phyloP scores from a whole-genome alignment of 768 basidiomycete species.

The Russula griseocarnosa region DNA sequence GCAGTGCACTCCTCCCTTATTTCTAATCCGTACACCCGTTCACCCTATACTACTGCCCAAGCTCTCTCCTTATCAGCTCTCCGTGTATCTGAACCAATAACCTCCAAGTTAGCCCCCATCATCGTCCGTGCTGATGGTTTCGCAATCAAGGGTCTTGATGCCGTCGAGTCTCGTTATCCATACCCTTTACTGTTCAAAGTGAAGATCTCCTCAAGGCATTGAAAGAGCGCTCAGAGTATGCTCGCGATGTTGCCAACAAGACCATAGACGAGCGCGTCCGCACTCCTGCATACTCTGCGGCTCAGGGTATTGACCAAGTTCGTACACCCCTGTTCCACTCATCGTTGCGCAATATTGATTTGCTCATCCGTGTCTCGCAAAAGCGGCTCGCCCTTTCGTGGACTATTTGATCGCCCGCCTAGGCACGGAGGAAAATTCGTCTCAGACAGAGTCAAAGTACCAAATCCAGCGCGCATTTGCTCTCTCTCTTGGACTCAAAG shows the following conservation, averaged over 20 bases:
- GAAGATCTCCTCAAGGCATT: conserved; percentile 64
- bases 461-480: conserved; percentile 74
- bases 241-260: conserved; percentile 54
- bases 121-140: conserved; percentile 58
- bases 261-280: conserved; percentile 63
- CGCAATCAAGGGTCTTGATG: conserved; percentile 74
- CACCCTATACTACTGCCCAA: conserved; percentile 63
- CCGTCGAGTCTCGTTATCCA: conserved; percentile 67
- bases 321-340: conserved; percentile 26
- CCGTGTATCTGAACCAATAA: conserved; percentile 57
- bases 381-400: conserved; percentile 69
- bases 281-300: conserved; percentile 57
- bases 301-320: conserved; percentile 70
- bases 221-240: conserved; percentile 53
- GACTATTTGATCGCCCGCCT: conserved; percentile 53
- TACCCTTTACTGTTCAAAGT: conserved; percentile 68
- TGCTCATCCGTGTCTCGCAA: conserved; percentile 20
- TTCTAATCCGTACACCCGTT: conserved; percentile 56
- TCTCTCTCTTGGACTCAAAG: conserved; percentile 60
- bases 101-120: conserved; percentile 60
- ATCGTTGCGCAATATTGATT: conserved; percentile 22
- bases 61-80: conserved; percentile 44
- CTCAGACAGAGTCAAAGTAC: conserved; percentile 54
- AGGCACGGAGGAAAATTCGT: conserved; percentile 47
- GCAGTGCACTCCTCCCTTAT: conserved; percentile 58